Conservation (phyloP, 2,329 filamentous ascomycete genomes). For the Sporothrix globosa region DNA sequence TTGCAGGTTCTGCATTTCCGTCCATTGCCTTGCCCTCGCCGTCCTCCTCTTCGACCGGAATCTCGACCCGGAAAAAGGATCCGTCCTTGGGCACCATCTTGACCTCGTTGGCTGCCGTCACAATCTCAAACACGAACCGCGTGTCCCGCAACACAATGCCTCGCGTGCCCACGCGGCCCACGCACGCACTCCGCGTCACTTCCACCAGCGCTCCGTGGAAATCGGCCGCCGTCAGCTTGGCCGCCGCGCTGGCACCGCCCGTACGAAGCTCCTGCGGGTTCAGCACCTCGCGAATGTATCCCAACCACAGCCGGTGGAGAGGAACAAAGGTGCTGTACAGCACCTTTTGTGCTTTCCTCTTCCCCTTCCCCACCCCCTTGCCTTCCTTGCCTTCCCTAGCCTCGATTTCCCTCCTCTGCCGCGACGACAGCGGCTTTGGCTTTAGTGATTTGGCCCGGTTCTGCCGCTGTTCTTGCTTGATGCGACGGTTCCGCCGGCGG, state of each 20-base stretch:
- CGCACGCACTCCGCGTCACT: constrained; percentile 80
- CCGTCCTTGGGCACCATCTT: constrained; percentile 89
- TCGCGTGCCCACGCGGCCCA: constrained; percentile 76
- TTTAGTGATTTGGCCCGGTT: constrained; percentile 45
- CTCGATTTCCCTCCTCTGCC: constrained; percentile 71
- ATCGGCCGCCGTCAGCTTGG: constrained; percentile 82
- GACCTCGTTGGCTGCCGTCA: constrained; percentile 70
- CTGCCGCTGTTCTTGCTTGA: constrained; percentile 50
- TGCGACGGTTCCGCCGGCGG: constrained; percentile 55
- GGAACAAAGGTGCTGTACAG: constrained; percentile 74
- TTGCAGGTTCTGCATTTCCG: background rate
- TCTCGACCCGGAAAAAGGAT: constrained; percentile 76
- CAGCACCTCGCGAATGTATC: constrained; percentile 82
- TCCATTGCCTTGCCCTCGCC: background rate
- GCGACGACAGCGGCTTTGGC: constrained; percentile 74
- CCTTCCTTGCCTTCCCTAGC: background rate
- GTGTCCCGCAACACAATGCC: constrained; percentile 91
- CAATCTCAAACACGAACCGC: constrained; percentile 81
- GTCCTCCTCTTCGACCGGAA: constrained; percentile 50
- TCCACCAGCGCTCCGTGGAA: constrained; percentile 85
- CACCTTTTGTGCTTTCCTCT: background rate
- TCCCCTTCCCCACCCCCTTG: too few species aligned
- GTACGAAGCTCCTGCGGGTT: constrained; percentile 59
- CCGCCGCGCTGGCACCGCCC: constrained; percentile 64
- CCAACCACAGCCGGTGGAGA: constrained; percentile 77